Evolutionary conservation across 129 eudicot genomes (phyloP).

Genomic region (Arctium lappa): DNA sequence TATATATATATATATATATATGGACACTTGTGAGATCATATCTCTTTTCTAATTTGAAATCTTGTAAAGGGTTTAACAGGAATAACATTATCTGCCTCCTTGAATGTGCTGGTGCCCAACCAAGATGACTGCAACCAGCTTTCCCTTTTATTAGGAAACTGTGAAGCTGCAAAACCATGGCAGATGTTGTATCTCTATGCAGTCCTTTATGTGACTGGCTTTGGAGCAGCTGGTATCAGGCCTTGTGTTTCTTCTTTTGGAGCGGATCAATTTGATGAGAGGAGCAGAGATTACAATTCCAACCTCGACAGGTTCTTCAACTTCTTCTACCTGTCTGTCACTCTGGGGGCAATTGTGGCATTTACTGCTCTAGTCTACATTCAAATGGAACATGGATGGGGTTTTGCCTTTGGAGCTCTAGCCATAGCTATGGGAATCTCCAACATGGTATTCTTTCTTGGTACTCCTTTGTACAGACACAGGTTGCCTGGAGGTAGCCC

Average conservation of each 20-base stretch:
- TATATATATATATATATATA: no score
- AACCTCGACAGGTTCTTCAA: constrained; percentile 83
- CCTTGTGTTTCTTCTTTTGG: constrained; percentile 97
- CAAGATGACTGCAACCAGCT: constrained; percentile 80
- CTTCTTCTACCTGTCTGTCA: constrained; percentile 80
- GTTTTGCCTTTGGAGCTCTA: constrained; percentile 74
- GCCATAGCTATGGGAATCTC: constrained; percentile 85
- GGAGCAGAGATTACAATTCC: constrained; percentile 55
- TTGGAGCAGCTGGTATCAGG: constrained; percentile 97
- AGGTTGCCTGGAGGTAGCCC: constrained; percentile 95
- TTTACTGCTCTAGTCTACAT: constrained; percentile 82
- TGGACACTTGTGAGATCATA: no score
- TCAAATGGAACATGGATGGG: constrained; percentile 88
- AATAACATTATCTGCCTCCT: constrained; percentile 67
- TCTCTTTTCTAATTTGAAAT: background rate
- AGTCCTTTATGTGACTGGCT: constrained; percentile 68
- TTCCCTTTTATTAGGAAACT: constrained; percentile 64
- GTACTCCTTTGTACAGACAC: constrained; percentile 79
- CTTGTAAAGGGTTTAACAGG: constrained; percentile 76
- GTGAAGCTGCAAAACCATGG: constrained; percentile 85
- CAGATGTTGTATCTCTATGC: constrained; percentile 71
- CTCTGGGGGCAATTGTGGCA: constrained; percentile 83
- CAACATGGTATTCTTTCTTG: constrained; percentile 72
- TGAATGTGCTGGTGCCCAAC: constrained; percentile 56
- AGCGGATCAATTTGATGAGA: constrained; percentile 94